A percentile compares a stretch with the other conserved stretches of the same genome.
Evolutionary conservation across 495 filamentous ascomycete genomes (phyloP).

Genomic region (Annulohypoxylon maeteangense): DNA sequence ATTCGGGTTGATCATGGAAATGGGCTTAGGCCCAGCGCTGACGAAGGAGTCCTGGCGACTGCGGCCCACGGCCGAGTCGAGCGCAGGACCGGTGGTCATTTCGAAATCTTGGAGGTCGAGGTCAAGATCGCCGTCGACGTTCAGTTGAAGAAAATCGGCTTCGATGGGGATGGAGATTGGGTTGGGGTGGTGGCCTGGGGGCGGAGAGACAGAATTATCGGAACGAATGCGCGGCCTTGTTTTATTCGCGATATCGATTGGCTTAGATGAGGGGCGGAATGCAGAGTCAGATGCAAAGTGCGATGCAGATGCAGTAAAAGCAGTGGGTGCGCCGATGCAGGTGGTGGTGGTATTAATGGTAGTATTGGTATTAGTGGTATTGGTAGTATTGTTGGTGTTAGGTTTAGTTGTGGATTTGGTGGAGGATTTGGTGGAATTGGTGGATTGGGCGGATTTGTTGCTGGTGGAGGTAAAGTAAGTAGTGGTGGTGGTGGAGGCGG

Average conservation of each 20-base stretch:
- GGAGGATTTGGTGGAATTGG: too few species aligned
- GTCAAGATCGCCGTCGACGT: constrained; percentile 47
- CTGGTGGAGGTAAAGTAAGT: too few species aligned
- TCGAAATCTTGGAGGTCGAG: constrained; percentile 47
- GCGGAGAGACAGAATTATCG: constrained; percentile 46
- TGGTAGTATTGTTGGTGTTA: not conserved
- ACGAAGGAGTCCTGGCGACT: constrained; percentile 79
- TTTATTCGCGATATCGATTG: constrained; percentile 44
- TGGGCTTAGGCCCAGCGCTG: constrained; percentile 83
- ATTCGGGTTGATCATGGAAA: constrained; percentile 81
- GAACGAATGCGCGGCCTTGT: constrained; percentile 29
- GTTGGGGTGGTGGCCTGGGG: constrained; percentile 23
- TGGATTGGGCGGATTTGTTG: too few species aligned
- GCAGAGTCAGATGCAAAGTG: constrained; percentile 2
- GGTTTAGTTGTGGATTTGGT: not conserved
- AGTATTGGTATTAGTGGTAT: not conserved
- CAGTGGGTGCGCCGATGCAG: constrained; percentile 11
- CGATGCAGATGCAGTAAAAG: constrained; percentile 19
- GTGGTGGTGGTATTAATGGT: not conserved
- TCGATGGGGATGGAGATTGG: constrained; percentile 21
- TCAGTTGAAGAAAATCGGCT: constrained; percentile 35
- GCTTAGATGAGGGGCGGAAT: constrained; percentile 45
- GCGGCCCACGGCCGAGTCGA: constrained; percentile 64
- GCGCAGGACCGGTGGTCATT: constrained; percentile 70
- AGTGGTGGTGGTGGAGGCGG: constrained; percentile 15